Percentiles rank a stretch among this genome's conserved stretches.
Conservation (phyloP, 139 green algal genomes). For the Limnomonas spitsbergensis region DNA sequence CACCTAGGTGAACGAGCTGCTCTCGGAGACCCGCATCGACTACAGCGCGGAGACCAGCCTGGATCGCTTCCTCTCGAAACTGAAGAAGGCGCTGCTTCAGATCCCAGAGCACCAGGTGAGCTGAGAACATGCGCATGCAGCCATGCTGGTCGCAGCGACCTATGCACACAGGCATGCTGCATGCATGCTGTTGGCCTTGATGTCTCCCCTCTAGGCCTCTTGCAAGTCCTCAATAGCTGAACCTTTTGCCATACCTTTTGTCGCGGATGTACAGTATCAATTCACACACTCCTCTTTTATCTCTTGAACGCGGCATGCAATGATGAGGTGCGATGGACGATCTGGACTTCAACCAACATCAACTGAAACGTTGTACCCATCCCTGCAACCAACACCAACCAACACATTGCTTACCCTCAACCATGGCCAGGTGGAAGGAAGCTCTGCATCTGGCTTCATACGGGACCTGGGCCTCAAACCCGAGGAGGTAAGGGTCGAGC, state of each 20-base stretch:
- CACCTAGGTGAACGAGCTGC: constrained; percentile 39
- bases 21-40: constrained; percentile 26
- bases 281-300: too few species aligned
- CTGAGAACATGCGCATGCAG: background rate
- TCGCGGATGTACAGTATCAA: too few species aligned
- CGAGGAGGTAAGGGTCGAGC: constrained; percentile 7
- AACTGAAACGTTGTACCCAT: too few species aligned
- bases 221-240: too few species aligned
- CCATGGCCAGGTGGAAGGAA: constrained; percentile 24
- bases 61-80: constrained; percentile 21
- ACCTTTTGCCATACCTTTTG: too few species aligned
- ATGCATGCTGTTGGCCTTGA: background rate
- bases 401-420: too few species aligned
- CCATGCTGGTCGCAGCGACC: background rate
- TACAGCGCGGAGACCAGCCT: constrained; percentile 5
- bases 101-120: constrained; percentile 39
- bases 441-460: constrained; percentile 29
- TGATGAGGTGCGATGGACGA: too few species aligned
- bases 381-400: too few species aligned
- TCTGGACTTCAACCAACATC: too few species aligned
- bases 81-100: constrained; percentile 28
- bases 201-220: too few species aligned
- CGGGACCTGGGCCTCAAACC: constrained; percentile 7
- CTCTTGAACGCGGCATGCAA: too few species aligned
- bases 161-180: background rate